phyloP scores from a whole-genome alignment of 495 filamentous ascomycete genomes.

The Bombardia bombarda region DNA sequence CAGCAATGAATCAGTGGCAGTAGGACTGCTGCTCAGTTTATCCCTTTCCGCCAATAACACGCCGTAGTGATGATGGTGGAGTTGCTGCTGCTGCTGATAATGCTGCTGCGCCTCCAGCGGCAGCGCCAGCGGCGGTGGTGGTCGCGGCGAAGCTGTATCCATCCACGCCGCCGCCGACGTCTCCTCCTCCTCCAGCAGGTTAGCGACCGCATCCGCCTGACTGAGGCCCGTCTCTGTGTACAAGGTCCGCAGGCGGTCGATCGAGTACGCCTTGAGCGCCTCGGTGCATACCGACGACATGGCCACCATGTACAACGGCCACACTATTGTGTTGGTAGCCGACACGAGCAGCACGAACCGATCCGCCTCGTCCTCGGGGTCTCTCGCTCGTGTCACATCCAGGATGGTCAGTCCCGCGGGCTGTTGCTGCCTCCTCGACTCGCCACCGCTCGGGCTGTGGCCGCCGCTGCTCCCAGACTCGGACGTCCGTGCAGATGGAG shows the following conservation, averaged over 20 bases:
- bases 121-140: too few relatives aligned
- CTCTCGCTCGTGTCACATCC: slow-evolving; percentile 17
- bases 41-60: too few relatives aligned
- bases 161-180: too few relatives aligned
- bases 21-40: too few relatives aligned
- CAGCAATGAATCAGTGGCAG: too few relatives aligned
- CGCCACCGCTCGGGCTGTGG: slow-evolving; percentile 2
- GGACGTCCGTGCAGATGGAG: slow-evolving; percentile 15
- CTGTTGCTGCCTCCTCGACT: background rate
- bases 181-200: slow-evolving; percentile 22
- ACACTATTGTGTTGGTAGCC: slow-evolving; percentile 28
- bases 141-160: too few relatives aligned
- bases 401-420: slow-evolving; percentile 22
- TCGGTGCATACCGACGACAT: slow-evolving; percentile 27
- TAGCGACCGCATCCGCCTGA: slow-evolving; percentile 27
- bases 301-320: slow-evolving; percentile 29
- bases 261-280: slow-evolving; percentile 18
- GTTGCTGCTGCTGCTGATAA: too few relatives aligned
- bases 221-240: slow-evolving; percentile 26
- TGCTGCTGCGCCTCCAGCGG: too few relatives aligned
- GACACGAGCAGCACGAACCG: slow-evolving; percentile 29
- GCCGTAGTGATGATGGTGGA: too few relatives aligned
- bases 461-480: slow-evolving; percentile 13
- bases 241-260: slow-evolving; percentile 23
- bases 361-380: slow-evolving; percentile 19